These are phyloP conservation scores for Pterocarpus santalinus DNA, from an alignment of 306 rosid species.

Conservation along the genomic window DNA sequence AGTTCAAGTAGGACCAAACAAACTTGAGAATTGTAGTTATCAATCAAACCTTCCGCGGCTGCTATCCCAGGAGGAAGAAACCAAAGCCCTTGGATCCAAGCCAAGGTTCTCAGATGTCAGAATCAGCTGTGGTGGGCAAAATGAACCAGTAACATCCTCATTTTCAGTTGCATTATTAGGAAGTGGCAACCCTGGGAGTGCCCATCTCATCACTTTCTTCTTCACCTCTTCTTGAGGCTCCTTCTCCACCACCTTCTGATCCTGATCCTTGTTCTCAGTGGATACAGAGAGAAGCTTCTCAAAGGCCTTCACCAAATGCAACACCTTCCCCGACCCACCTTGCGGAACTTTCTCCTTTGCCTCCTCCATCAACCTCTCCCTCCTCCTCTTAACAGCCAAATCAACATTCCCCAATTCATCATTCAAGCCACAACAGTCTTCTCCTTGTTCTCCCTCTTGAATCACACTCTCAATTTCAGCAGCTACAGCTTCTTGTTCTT, in stretches of 20 bases:
- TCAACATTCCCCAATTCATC: background rate
- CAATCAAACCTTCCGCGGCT: conserved; percentile 68
- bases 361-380: conserved; percentile 75
- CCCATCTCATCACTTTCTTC: conserved; percentile 63
- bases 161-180: conserved; percentile 49
- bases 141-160: conserved; percentile 51
- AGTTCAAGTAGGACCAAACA: background rate
- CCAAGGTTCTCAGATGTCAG: conserved; percentile 80
- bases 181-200: conserved; percentile 69
- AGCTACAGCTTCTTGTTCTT: conserved; percentile 41
- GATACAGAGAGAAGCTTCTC: conserved; percentile 68
- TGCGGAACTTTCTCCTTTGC: conserved; percentile 69
- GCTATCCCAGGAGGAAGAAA: conserved; percentile 83
- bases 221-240: conserved; percentile 29
- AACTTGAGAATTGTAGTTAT: background rate
- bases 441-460: conserved; percentile 53
- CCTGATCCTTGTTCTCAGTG: conserved; percentile 46
- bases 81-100: conserved; percentile 61
- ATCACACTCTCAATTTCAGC: conserved; percentile 49
- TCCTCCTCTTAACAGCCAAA: conserved; percentile 65
- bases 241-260: conserved; percentile 40
- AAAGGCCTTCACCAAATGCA: conserved; percentile 84
- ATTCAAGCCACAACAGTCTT: background rate
- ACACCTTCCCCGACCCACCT: conserved; percentile 74
- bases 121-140: conserved; percentile 60